phyloP scores from a whole-genome alignment of 768 basidiomycete species.

The Termitomyces sp. region DNA sequence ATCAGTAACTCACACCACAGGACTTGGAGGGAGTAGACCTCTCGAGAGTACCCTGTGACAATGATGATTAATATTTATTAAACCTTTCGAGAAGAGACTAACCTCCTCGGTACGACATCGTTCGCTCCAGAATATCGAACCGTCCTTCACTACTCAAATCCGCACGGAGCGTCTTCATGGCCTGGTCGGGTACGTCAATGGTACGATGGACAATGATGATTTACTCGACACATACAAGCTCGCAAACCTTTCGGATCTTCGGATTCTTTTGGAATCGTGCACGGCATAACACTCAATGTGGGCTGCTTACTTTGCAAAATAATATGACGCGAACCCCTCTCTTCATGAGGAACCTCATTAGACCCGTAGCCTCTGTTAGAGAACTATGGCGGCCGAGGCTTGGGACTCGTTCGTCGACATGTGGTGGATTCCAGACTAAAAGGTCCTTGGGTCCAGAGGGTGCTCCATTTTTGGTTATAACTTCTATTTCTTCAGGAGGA shows the following conservation, averaged over 20 bases:
- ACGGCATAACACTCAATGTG: not conserved
- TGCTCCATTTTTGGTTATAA: constrained; percentile 74
- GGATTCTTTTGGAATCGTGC: not conserved
- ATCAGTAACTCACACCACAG: not conserved
- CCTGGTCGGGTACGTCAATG: constrained; percentile 32
- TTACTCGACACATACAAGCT: constrained; percentile 46
- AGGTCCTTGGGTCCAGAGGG: constrained; percentile 79
- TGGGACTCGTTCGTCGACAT: constrained; percentile 48
- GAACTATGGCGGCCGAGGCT: constrained; percentile 51
- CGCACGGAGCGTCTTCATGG: constrained; percentile 70
- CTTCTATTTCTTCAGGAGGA: constrained; percentile 51
- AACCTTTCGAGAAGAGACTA: not conserved
- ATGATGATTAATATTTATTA: not conserved
- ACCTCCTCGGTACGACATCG: constrained; percentile 86
- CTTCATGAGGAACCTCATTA: constrained; percentile 82
- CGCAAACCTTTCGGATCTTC: constrained; percentile 77
- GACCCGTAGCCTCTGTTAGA: constrained; percentile 57
- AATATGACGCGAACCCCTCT: constrained; percentile 75
- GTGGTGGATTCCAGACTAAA: constrained; percentile 70
- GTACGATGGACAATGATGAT: not conserved
- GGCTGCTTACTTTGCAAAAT: constrained; percentile 71
- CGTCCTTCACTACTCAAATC: constrained; percentile 73
- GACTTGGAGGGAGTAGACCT: constrained; percentile 31
- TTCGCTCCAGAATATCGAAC: constrained; percentile 65
- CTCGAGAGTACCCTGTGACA: constrained; percentile 60